Conservation (phyloP, 2,329 filamentous ascomycete genomes). For the Colletotrichum sansevieriae region DNA sequence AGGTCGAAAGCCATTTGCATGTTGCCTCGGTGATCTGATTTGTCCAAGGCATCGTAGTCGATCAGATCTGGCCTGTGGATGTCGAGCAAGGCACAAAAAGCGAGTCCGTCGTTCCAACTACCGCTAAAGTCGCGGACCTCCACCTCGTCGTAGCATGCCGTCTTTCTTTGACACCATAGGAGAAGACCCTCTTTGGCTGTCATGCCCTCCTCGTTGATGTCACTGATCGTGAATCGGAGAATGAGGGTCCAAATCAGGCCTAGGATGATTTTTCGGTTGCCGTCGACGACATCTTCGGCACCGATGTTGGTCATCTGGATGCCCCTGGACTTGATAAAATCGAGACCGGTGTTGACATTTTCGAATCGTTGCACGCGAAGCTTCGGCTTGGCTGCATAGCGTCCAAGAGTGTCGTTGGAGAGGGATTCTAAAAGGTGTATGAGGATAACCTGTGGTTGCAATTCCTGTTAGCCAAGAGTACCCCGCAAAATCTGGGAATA, state of each 20-base stretch:
- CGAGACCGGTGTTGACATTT: slow-evolving; percentile 95
- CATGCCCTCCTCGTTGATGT: slow-evolving; percentile 98
- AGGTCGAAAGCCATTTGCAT: slow-evolving; percentile 99
- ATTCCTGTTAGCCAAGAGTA: slow-evolving; percentile 42
- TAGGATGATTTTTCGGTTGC: slow-evolving; percentile 96
- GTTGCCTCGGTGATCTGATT: slow-evolving; percentile 93
- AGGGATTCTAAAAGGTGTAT: slow-evolving; percentile 98
- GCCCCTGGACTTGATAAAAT: slow-evolving; percentile 90
- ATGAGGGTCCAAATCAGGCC: slow-evolving; percentile 99
- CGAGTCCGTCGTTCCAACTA: slow-evolving; percentile 97
- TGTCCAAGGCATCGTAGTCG: slow-evolving; percentile 95
- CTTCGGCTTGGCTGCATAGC: slow-evolving; percentile 96
- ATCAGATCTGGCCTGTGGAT: slow-evolving; percentile 98
- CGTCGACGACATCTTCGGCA: slow-evolving; percentile 97
- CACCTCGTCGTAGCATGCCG: slow-evolving; percentile 97
- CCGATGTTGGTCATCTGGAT: slow-evolving; percentile 99
- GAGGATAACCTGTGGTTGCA: slow-evolving; percentile 78
- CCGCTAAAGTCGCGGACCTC: slow-evolving; percentile 94
- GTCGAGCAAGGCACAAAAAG: slow-evolving; percentile 95
- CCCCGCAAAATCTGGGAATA: slow-evolving; percentile 28
- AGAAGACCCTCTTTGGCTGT: slow-evolving; percentile 96
- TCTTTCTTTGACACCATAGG: slow-evolving; percentile 98
- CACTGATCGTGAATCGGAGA: slow-evolving; percentile 96
- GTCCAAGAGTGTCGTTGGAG: slow-evolving; percentile 91
- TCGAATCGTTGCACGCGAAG: slow-evolving; percentile 97